Base-by-base conservation (phyloP, 2,329 filamentous ascomycete genomes). In the Cercospora sp. region DNA sequence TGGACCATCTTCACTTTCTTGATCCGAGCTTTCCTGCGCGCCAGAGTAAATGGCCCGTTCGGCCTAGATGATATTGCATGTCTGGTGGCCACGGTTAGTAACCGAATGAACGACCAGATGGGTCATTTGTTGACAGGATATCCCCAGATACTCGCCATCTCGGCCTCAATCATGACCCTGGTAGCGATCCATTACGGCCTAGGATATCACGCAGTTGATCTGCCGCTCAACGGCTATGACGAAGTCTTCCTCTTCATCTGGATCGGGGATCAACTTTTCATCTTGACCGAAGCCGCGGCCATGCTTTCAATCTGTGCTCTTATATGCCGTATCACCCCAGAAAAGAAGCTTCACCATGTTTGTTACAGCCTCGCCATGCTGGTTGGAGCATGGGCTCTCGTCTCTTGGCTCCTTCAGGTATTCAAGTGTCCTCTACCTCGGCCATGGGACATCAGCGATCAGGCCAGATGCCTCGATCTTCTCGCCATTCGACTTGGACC, bases 41-140 rank as follows among this genome's bases (percentile, higher is more conserved):
- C 70, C 3, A 73, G 69, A 61, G 70, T 77, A 70, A 76, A 75
- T 33, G 75, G 75, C 0, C 76, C 76, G 0, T 70, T 76, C 13
- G 73, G 75, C 10, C 72, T 65, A 51, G 76, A 77, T 36, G 75
- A 77, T 63, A 65, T 60, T 31, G 66, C 72, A 5, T 77, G 76
- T 66, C 60, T 64, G 9, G 60, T 67, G 0, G 74, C 74, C 13
- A 77, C 75, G 1, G 51, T 74, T 8, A 20, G 68, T 61, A 1
- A 4, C 20, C 23, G 3, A 28, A 30, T 30, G 33, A 10, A 23
- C 20, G 18, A 13, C 9, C 13, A 28, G 10, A 26, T 28, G 36
- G 33, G 6, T 13, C 6, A 16, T 36, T 9, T 33, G 33, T 40
- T 40, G 33, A 40, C 33, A 36, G 33, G 12, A 13, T 5, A 40